Conservation (phyloP, 2,329 filamentous ascomycete genomes). For the Colletotrichum caudatum region DNA sequence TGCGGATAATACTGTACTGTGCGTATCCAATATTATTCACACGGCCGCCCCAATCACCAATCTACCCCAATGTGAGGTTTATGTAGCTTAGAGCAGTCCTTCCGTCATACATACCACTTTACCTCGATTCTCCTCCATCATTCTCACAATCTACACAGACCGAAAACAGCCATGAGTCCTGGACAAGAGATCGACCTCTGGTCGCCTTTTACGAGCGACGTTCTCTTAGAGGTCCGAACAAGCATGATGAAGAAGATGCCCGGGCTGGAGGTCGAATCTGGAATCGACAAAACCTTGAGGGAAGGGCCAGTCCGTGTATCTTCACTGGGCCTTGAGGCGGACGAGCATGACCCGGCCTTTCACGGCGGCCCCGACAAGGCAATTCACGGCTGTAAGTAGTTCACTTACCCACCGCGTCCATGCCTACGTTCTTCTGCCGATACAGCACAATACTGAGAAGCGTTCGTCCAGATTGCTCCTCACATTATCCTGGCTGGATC, state of each 20-base stretch:
- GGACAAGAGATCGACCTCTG: conserved; percentile 51
- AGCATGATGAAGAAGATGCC: conserved; percentile 68
- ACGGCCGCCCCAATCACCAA: not conserved
- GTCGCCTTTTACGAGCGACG: conserved; percentile 60
- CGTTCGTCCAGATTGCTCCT: conserved; percentile 63
- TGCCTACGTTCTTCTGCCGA: not conserved
- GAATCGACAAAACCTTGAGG: conserved; percentile 66
- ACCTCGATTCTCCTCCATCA: not conserved
- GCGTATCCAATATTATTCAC: too few species aligned
- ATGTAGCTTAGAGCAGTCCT: not conserved
- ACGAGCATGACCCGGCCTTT: conserved; percentile 72
- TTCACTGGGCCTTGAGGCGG: conserved; percentile 64
- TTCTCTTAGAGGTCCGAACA: conserved; percentile 67
- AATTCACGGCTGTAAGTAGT: conserved; percentile 65
- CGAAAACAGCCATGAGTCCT: conserved; percentile 32
- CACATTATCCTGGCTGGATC: conserved; percentile 69
- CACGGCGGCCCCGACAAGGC: conserved; percentile 75
- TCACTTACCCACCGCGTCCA: not conserved
- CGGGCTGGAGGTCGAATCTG: conserved; percentile 63
- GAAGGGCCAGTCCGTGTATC: conserved; percentile 59
- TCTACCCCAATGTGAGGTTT: not conserved
- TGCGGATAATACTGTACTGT: not conserved
- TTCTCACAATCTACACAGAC: too few species aligned
- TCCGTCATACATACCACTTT: not conserved
- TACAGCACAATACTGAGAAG: not conserved